Evolutionary conservation across 345 rosid species (phyloP).

Genomic region (Geranium rotundifolium): DNA sequence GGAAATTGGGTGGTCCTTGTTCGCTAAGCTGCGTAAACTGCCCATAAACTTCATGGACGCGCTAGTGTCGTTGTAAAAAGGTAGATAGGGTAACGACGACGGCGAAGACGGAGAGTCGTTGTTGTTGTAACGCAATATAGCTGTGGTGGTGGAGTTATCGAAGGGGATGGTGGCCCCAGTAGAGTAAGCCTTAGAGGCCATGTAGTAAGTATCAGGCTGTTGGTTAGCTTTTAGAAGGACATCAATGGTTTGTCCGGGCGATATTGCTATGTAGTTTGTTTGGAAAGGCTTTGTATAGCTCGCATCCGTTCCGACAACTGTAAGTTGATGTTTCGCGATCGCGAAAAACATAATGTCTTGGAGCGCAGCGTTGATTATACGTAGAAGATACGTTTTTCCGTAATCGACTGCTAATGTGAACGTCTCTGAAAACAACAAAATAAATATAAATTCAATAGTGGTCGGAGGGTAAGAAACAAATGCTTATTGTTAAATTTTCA

Average conservation of each 20-base stretch:
- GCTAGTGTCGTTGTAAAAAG: slow-evolving; percentile 6
- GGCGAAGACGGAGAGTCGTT: slow-evolving; percentile 12
- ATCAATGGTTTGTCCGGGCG: slow-evolving; percentile 41
- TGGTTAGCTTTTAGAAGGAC: slow-evolving; percentile 27
- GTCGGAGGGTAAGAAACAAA: no score
- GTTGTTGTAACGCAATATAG: slow-evolving; percentile 24
- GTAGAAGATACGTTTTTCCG: slow-evolving; percentile 24
- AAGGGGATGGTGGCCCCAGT: slow-evolving; percentile 13
- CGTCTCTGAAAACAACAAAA: neutral
- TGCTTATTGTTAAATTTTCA: no score
- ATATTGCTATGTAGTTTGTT: slow-evolving; percentile 16
- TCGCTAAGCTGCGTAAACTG: slow-evolving; percentile 12
- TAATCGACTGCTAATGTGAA: slow-evolving; percentile 6
- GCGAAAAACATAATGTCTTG: slow-evolving; percentile 22
- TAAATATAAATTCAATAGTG: no score
- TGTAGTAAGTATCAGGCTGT: slow-evolving; percentile 18
- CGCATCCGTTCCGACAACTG: slow-evolving; percentile 22
- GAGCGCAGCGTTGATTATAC: slow-evolving; percentile 17
- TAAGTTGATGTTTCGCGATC: slow-evolving; percentile 21
- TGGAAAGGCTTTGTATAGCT: slow-evolving; percentile 14
- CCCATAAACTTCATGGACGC: slow-evolving; percentile 13
- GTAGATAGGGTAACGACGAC: slow-evolving; percentile 19
- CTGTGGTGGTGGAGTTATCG: slow-evolving; percentile 20
- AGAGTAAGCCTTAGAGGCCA: slow-evolving; percentile 16
- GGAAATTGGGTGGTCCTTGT: slow-evolving; percentile 11